A percentile compares a stretch with the other conserved stretches of the same genome.
phyloP scores from a whole-genome alignment of 331 rosid genomes.

The Malus hybrid region DNA sequence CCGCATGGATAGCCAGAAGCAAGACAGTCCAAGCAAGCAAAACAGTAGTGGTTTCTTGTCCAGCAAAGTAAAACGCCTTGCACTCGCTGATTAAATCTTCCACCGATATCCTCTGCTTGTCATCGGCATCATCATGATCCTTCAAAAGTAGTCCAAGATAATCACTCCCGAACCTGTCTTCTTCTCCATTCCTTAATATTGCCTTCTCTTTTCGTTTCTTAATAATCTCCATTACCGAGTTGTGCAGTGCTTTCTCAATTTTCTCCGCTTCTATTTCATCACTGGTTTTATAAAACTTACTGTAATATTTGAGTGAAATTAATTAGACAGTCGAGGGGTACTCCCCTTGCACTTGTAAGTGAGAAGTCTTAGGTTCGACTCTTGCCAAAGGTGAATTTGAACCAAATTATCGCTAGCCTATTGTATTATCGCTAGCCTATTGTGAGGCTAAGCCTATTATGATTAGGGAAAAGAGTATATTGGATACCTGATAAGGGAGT shows the following conservation, averaged over 20 bases:
- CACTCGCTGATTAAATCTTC: conserved; percentile 24
- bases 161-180: conserved; percentile 12
- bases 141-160: conserved; percentile 17
- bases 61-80: conserved; percentile 25
- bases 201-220: conserved; percentile 6
- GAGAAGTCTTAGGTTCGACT: too few species aligned
- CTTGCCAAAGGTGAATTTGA: too few species aligned
- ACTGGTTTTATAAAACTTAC: conserved; percentile 13
- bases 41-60: conserved; percentile 22
- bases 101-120: not conserved
- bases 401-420: too few species aligned
- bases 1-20: conserved; percentile 14
- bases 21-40: conserved; percentile 27
- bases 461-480: too few species aligned
- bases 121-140: conserved; percentile 8
- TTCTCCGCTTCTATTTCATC: conserved; percentile 3
- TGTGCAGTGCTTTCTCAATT: not conserved
- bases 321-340: not conserved
- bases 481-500: too few species aligned
- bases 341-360: too few species aligned
- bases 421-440: too few species aligned
- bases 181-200: not conserved
- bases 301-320: not conserved
- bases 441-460: too few species aligned
- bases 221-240: not conserved